A percentile compares a stretch with the other conserved stretches of the same genome.
Evolutionary conservation across 2,329 filamentous ascomycete species (phyloP).

Genomic region (Coniella lustricola): DNA sequence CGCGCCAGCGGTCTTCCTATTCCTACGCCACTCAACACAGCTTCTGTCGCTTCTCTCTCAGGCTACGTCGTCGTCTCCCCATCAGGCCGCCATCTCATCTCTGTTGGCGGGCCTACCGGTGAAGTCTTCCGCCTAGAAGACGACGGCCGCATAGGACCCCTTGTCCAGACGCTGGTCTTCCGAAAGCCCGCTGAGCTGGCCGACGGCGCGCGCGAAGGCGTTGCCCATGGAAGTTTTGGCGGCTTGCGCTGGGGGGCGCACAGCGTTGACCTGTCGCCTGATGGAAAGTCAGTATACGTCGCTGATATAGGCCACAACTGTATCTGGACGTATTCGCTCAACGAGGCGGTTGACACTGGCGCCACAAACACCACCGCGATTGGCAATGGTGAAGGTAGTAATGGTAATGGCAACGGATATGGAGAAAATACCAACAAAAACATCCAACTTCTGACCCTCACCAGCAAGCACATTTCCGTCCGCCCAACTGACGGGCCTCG

Average conservation of each 20-base stretch:
- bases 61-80: slow-evolving; percentile 12
- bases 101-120: slow-evolving; percentile 13
- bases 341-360: neutral
- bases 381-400: neutral
- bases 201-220: slow-evolving; percentile 13
- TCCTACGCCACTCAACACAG: slow-evolving; percentile 11
- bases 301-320: slow-evolving; percentile 19
- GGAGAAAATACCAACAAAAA: no score
- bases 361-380: no score
- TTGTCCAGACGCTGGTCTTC: slow-evolving; percentile 16
- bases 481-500: slow-evolving; percentile 17
- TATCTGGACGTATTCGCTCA: slow-evolving; percentile 16
- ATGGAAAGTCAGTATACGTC: slow-evolving; percentile 16
- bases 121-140: slow-evolving; percentile 10
- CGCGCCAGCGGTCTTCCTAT: slow-evolving; percentile 1
- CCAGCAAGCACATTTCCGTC: slow-evolving; percentile 26
- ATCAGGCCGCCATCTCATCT: slow-evolving; percentile 10
- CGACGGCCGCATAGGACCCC: slow-evolving; percentile 13
- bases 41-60: slow-evolving; percentile 8
- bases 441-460: neutral
- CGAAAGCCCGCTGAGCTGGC: slow-evolving; percentile 9
- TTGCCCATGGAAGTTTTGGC: slow-evolving; percentile 17
- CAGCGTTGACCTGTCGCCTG: slow-evolving; percentile 16
- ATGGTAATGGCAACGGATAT: no score
- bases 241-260: slow-evolving; percentile 18